Base-by-base conservation (phyloP, 1,284 basidiomycete genomes). In the Boletus sp. region DNA sequence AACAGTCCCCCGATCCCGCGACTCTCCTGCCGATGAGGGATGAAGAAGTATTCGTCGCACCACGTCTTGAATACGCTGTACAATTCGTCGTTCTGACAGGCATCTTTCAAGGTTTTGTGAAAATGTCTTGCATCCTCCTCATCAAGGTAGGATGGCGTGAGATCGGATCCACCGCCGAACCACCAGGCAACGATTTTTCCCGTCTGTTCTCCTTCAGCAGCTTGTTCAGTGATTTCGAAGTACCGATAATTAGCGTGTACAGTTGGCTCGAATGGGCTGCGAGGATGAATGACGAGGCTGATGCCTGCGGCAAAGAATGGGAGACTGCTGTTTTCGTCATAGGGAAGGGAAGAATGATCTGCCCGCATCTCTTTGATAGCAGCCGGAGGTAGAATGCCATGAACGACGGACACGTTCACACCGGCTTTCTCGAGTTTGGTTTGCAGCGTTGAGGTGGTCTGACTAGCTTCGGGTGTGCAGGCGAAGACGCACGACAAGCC, bases 21-120 rank as follows among this genome's bases (percentile, higher is more conserved):
- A 1, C 82, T 72, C 71, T 99, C 95, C 26, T 75, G 71, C n/a
- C 95, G 84, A 65, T 99, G 95, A n/a, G 89, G 77, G 59, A 98
- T 86, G 71, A 76, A 87, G 69, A 99, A 99, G 74, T 99, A 99
- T 64, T 91, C 84, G 72, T 99, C 96, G 73, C 95, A 98, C 93
- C 94, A 98, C 57, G 80, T 78, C 69, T 99, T 99, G 80, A 94
- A 94, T 1, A 75, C 70, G 4, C 81, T 79, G 71, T 93, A 92
- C 51, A 95, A 78, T 23, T 73, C 71, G 2, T 94, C 84, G 34
- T 72, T 66, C 59, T 89, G 87, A 66, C 91, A 94, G 0, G 89
- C 88, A 2, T 67, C 65, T 67, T 92, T 90, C 59, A 94, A 71
- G 2, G 82, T 86, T 29, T 65, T 55, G 72, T 99, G 96, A 73